phyloP scores from a whole-genome alignment of 176 grass and related monocot species.

The Hsuehochloa calcarea region DNA sequence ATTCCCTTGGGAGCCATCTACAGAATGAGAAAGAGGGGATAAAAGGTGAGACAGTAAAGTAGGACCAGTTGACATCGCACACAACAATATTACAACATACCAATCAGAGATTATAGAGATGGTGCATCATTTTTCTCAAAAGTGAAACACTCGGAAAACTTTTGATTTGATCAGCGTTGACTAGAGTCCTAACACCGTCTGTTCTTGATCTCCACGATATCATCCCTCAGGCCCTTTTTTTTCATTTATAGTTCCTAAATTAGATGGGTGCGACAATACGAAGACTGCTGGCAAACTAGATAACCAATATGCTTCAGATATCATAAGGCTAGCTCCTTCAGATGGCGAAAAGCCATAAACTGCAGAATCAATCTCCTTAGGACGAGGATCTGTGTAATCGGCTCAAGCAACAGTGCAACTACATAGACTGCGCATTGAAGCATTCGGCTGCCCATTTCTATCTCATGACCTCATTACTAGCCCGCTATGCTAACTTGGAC shows the following conservation, averaged over 20 bases:
- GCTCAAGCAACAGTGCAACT: not conserved
- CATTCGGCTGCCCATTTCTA: not conserved
- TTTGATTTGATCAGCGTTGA: not conserved
- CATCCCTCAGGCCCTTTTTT: not conserved
- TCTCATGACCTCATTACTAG: not conserved
- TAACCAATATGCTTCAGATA: not conserved
- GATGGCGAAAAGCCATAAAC: not conserved
- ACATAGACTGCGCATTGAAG: slow-evolving; percentile 1
- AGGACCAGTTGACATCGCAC: not conserved
- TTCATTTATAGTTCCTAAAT: not conserved
- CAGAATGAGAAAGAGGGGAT: slow-evolving; percentile 15
- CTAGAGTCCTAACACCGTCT: too few species aligned
- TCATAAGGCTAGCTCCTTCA: not conserved
- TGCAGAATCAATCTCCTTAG: not conserved
- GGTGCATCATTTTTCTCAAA: not conserved
- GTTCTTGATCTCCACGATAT: not conserved
- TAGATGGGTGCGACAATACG: not conserved
- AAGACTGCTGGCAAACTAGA: not conserved
- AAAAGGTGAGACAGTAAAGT: slow-evolving; percentile 17
- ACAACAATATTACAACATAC: not conserved
- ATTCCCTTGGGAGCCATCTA: slow-evolving; percentile 83
- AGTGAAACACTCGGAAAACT: not conserved
- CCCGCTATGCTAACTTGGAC: not conserved
- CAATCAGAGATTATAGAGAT: not conserved
- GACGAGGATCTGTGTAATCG: not conserved